Percentiles rank a stretch among this genome's conserved stretches.
Conservation (phyloP, 305 asterid genomes). For the Fraxinus xanthoxyloides region DNA sequence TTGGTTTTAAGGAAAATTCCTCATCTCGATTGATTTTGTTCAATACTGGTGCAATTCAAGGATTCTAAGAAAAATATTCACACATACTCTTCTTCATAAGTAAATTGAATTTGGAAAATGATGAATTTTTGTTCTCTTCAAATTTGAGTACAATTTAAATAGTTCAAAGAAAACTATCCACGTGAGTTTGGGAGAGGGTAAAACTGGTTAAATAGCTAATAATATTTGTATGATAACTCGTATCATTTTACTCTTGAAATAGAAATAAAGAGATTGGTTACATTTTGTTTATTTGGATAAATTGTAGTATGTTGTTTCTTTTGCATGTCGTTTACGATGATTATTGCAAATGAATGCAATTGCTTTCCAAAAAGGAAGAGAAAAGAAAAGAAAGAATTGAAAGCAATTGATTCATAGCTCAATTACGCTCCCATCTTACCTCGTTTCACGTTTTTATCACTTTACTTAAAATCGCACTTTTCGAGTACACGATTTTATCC, state of each 20-base stretch:
- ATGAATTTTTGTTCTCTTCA: not conserved
- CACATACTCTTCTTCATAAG: not conserved
- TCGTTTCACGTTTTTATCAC: not conserved
- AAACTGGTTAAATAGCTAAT: not conserved
- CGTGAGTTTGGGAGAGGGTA: not conserved
- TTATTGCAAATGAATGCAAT: not conserved
- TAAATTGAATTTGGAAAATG: not conserved
- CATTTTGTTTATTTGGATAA: not conserved
- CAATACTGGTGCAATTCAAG: not conserved
- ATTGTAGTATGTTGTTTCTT: not conserved
- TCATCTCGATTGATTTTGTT: not conserved
- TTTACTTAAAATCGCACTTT: not conserved
- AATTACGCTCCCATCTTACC: not conserved
- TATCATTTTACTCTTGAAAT: not conserved
- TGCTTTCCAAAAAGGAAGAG: no score
- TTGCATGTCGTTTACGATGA: not conserved
- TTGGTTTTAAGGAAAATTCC: not conserved
- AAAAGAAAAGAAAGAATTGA: not conserved
- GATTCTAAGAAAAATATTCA: not conserved
- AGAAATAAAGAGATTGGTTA: not conserved
- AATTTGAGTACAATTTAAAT: not conserved
- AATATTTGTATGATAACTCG: not conserved
- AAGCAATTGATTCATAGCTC: not conserved
- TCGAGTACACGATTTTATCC: slow-evolving; percentile 24
- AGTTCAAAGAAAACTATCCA: not conserved